phyloP scores from a whole-genome alignment of 169 alveolate species.

The Cryptosporidium viatorum region DNA sequence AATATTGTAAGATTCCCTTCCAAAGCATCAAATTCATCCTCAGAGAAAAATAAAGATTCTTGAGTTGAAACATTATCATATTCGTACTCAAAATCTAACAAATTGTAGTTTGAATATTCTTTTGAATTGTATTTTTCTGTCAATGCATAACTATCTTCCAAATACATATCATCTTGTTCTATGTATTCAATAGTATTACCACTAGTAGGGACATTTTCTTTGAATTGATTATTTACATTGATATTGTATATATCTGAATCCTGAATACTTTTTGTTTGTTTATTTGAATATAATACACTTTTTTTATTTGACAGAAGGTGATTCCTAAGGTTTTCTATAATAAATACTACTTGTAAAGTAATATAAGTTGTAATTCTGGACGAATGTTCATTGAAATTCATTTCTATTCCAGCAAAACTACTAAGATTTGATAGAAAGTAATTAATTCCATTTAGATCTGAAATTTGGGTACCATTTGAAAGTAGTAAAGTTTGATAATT shows the following conservation, averaged over 20 bases:
- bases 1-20: not conserved
- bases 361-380: not conserved
- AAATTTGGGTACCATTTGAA: not conserved
- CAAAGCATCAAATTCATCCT: not conserved
- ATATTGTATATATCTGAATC: not conserved
- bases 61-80: not conserved
- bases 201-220: not conserved
- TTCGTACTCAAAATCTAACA: not conserved
- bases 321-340: not conserved
- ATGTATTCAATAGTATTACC: not conserved
- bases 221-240: too few species aligned
- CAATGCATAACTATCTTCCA: not conserved
- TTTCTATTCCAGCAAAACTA: conserved; percentile 59
- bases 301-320: not conserved
- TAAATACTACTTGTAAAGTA: conserved; percentile 23
- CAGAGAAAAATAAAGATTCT: not conserved
- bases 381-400: not conserved
- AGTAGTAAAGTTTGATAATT: not conserved
- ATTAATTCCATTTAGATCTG: conserved; percentile 36
- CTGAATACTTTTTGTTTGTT: not conserved
- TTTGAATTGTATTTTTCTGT: not conserved
- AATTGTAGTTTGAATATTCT: not conserved
- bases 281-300: not conserved
- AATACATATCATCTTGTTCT: not conserved
- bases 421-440: conserved; percentile 45